Evolutionary conservation across 768 basidiomycete genomes (phyloP), one percentile per base, ranked within the genome.

Genomic region (Pisolithus sp.): DNA sequence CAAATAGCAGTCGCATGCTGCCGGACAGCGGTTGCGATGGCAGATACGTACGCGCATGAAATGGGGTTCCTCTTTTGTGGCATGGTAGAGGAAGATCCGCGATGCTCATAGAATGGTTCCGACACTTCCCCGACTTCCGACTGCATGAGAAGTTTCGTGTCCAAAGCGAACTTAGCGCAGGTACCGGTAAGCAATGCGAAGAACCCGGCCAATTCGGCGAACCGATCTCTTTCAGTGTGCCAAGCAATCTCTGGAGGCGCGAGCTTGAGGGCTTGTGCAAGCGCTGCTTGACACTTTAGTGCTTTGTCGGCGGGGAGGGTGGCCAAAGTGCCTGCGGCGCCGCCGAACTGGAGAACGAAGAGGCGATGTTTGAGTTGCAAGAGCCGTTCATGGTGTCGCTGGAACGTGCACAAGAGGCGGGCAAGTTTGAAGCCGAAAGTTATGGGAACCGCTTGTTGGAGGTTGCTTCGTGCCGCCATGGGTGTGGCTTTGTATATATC

Each of bases 41-140:
- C 70, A 1, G 71, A 72, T 48, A 77, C 72, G 54, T 77, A 77
- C 1, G 66, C 73, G 45, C 73, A 69, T 2, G 71, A 71, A 36
- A 76, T 72, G 0, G 73, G 73, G 49, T 77, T 77, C n/a, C 76
- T 68, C 48, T 77, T 77, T 53, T 77, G 76, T 18, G 73, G 76
- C 76, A 77, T 77, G 15, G 76, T 76, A 53, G 71, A 74, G 53
- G 74, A 77, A 7, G 73, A 76, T 0, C 74, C 75, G 18, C 73
- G 71, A 43, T 76, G 68, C 10, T 68, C 59, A 30, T 72, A 62
- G 46, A 69, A 77, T 2, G 75, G 74, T 53, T 77, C 75, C 4
- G 72, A 73, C 23, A 75, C 60, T 45, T 76, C 75, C 4, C 57
- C 73, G 2, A 77, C 70, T 57, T 77, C 76, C 0, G 73, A 75